Evolutionary conservation across 352 stramenopile genomes (phyloP), one percentile per base, ranked within the genome.

Genomic region (Phytophthora citrophthora): DNA sequence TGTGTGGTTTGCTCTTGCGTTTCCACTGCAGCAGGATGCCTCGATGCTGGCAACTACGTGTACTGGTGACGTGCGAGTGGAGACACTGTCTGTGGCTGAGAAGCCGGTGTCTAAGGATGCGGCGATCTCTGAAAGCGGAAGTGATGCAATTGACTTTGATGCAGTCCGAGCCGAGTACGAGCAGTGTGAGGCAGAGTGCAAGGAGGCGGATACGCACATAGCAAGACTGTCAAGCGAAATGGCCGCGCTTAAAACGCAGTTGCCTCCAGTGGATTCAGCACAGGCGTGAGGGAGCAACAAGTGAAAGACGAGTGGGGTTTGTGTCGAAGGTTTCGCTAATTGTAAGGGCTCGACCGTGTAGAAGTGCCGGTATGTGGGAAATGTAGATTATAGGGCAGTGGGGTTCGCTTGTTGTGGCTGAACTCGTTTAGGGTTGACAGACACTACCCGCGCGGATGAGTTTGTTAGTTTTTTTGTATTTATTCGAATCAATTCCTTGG

Each of bases 91-190:
- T 5, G 44, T 53, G 27, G 47, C 10, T 39, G 50, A 63, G 23
- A 38, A 57, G n/a, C 6, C 29, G 49, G 20, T 8, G 49, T 40
- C 24, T n/a, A 47, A 7, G 8, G 31, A 43, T 34, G 23, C 36
- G 58, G 47, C 31, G 36, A 46, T 36, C 51, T 23, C 41, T 48
- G 20, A 41, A 2, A 36, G 31, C 8, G 26, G 6, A n/a, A 45
- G 38, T 15, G 32, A 4, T 38, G 41, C 62, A 23, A 46, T 63
- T 44, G 57, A 78, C 41, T 68, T 70, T 5, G 61, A 64, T 51
- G 61, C 66, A 39, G 63, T 78, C 13, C 61, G 61, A 13, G 61
- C 53, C 20, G 70, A 78, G 34, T 70, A 68, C 43, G 56, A 70
- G 41, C 56, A 70, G 52, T 76, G 70, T 24, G 61, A 73, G 18